Evolutionary conservation across 768 basidiomycete species (phyloP), one percentile per base, ranked within the genome.

Genomic region (Sporobolomyces roseus): DNA sequence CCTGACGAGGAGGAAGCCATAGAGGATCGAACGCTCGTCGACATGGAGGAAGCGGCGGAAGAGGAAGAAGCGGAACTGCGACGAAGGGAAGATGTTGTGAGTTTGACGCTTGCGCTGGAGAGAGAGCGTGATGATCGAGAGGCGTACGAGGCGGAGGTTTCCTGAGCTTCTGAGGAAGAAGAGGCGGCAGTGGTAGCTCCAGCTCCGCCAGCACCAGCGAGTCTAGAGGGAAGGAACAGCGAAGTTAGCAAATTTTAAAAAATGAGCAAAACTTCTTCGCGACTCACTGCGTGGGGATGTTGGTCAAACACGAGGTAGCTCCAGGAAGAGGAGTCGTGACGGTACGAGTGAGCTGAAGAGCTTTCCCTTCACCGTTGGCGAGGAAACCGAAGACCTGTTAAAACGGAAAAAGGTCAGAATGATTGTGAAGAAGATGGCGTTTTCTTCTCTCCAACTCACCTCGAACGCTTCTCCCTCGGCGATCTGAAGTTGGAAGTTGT

Each of bases 341-440:
- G 4, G 72, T 63, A 13, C 70, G 46, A 16, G 59, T 64, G 16
- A 72, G 65, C 19, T 48, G 55, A 9, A 71, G 45, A 30, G 66
- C 60, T 55, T 74, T 74, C 41, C 73, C 73, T 29, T 62, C 36
- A 27, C 73, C 70, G 52, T 74, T 65, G 35, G 70, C 65, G 16
- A 71, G 54, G 67, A 74, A 72, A 3, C 58, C 73, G 21, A 71
- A 74, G 45, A 68, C 27, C 59, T 65, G 35, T 17, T 21, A 33
- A 41, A 41, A 17, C 38, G 38, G 17, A 17, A 4, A 4, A 5
- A 27, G 8, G 25, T 52, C 51, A 16, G 5, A 25, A 52, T 41
- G 10, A 41, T 46, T 30, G 41, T 32, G 36, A 9, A 30, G 33
- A 13, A 46, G 21, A 17, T 7, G 25, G 45, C 6, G 45, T 46